Base-by-base conservation (phyloP, 139 green algal species). In the Auxenochlorella pyrenoidosa region DNA sequence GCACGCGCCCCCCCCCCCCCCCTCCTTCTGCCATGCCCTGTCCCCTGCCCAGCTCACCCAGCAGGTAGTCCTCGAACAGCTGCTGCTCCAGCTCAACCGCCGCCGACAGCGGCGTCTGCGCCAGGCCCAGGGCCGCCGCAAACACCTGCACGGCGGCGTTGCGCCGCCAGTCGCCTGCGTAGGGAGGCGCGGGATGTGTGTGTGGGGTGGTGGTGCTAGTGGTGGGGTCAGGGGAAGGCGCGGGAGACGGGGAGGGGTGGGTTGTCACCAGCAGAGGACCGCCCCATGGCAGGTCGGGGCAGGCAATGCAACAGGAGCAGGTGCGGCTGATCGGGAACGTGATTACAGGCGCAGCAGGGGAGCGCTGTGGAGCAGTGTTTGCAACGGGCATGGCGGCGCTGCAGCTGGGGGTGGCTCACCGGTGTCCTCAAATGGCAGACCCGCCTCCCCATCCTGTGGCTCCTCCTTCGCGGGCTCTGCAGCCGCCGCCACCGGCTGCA, bases 61-160 rank as follows among this genome's bases (percentile, higher is more conserved):
- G 68, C 68, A 71, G 63, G 63, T 47, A n/a, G 63, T 85, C 80
- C 60, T 85, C 80, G 24, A 47, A 85, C 80, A 85, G 80, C 80
- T 77, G 80, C 80, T 85, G 80, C 80, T 85, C 80, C 60, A 85
- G 43, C 28, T 77, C 80, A 6, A 85, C 1, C 6, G 80, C 63
- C 26, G 41, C 80, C 19, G 18, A 21, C 60, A 85, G 80, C 0
- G 80, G 80, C 51, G 51, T 77, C 63, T 59, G 41, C 28, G 66
- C 60, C 6, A 44, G 43, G 63, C 12, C 60, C 21, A 85, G 63
- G 0, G 80, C 80, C 63, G 60, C 40, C 15, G 51, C 28, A 28
- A 85, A 63, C 63, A 85, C 80, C 47, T 85, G 80, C 59, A 85
- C 75, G 40, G 80, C 63, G 5, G 80, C 80, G 59, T 85, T 66